These are phyloP conservation scores for Colletotrichum filicis DNA, from an alignment of 2,329 filamentous ascomycete genomes.

Conservation along the genomic window DNA sequence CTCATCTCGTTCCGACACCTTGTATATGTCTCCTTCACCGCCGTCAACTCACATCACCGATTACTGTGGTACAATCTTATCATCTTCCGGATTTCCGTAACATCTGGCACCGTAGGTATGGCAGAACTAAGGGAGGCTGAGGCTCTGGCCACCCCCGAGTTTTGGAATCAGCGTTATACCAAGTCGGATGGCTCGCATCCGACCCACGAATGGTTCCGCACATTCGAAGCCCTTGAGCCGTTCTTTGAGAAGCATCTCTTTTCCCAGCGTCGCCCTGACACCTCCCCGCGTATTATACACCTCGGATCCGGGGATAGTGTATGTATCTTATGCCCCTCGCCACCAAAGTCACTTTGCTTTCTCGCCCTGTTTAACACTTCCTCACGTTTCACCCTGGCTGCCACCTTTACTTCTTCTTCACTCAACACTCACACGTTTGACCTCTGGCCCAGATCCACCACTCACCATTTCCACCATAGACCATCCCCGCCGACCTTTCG, in stretches of 20 bases:
- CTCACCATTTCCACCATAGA: constrained; percentile 46
- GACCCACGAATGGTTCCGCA: constrained; percentile 65
- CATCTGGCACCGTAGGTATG: not conserved
- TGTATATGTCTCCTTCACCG: too few species aligned
- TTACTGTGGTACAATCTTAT: not conserved
- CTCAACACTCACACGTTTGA: not conserved
- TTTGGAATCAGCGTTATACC: constrained; percentile 62
- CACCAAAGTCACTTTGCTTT: not conserved
- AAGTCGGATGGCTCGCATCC: constrained; percentile 49
- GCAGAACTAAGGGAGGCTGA: constrained; percentile 23
- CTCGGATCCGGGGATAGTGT: constrained; percentile 69
- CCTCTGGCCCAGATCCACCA: not conserved
- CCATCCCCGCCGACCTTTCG: constrained; percentile 60
- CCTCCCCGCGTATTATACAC: constrained; percentile 60
- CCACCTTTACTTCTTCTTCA: not conserved
- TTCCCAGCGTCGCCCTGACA: constrained; percentile 34
- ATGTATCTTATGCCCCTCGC: constrained; percentile 2
- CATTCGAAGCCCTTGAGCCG: constrained; percentile 57
- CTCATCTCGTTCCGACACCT: too few species aligned
- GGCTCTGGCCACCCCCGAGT: constrained; percentile 52
- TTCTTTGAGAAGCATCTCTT: constrained; percentile 60
- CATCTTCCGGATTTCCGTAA: constrained; percentile 6
- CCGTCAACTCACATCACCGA: not conserved
- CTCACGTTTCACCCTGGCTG: not conserved
- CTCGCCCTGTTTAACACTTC: not conserved